These are phyloP conservation scores for Oryza punctata DNA, from an alignment of 176 grass and related monocot species.

Conservation along the genomic window DNA sequence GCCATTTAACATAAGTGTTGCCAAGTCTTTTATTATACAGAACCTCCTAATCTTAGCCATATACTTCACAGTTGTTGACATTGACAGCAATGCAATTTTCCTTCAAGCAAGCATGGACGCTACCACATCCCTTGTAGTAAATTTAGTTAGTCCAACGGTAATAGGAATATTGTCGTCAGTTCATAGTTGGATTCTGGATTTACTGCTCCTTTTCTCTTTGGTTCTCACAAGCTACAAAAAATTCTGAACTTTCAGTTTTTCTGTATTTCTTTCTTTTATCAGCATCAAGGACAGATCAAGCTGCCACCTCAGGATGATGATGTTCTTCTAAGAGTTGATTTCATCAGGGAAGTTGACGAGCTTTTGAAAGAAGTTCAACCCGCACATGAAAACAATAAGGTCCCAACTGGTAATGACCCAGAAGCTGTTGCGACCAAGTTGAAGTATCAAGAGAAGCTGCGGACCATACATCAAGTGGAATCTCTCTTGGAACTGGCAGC, in stretches of 20 bases:
- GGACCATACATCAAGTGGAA: constrained; percentile 71
- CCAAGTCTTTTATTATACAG: not conserved
- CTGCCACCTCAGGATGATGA: constrained; percentile 76
- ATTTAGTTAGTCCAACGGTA: not conserved
- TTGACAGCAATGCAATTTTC: not conserved
- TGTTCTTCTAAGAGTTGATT: constrained; percentile 80
- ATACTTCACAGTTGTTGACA: not conserved
- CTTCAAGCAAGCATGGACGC: not conserved
- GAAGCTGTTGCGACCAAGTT: constrained; percentile 77
- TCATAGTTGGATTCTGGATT: constrained; percentile 8
- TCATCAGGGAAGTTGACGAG: constrained; percentile 77
- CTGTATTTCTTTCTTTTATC: constrained; percentile 21
- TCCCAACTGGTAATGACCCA: constrained; percentile 62
- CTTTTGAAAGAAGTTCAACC: constrained; percentile 76
- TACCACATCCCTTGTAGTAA: not conserved
- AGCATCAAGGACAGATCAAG: constrained; percentile 68
- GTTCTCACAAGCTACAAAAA: constrained; percentile 7
- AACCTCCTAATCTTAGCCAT: not conserved
- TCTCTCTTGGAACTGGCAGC: constrained; percentile 68
- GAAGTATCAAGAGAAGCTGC: constrained; percentile 86
- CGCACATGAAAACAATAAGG: constrained; percentile 49
- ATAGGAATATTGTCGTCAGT: not conserved
- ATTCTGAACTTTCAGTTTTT: not conserved
- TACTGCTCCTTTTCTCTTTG: not conserved
- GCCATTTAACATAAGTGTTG: not conserved